Conservation (phyloP, 768 basidiomycete species). For the Lactarius evosmus region DNA sequence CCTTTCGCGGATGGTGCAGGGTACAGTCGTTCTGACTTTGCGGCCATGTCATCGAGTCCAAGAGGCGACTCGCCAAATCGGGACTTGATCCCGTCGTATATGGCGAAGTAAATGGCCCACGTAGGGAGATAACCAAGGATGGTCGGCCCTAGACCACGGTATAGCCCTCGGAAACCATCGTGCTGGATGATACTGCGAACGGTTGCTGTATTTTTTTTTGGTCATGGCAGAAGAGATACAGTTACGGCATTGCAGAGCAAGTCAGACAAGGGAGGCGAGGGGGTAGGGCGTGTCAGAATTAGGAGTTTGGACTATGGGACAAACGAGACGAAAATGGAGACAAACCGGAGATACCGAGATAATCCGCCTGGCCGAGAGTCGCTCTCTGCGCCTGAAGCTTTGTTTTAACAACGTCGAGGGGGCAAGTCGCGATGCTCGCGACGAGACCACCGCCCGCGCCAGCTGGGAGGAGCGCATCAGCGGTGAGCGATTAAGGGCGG, state of each 20-base stretch:
- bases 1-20: slow-evolving; percentile 84
- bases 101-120: slow-evolving; percentile 98
- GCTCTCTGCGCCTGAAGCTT: slow-evolving; percentile 91
- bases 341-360: slow-evolving; percentile 38
- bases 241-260: slow-evolving; percentile 3
- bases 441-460: slow-evolving; percentile 95
- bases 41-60: slow-evolving; percentile 33
- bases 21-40: slow-evolving; percentile 51
- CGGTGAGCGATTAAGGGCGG: slow-evolving; percentile 11
- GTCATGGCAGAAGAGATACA: background rate
- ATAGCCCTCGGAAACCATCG: slow-evolving; percentile 84
- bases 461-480: slow-evolving; percentile 44
- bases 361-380: slow-evolving; percentile 63
- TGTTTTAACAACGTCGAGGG: slow-evolving; percentile 97
- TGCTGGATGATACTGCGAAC: slow-evolving; percentile 52
- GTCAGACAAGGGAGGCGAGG: slow-evolving; percentile 17
- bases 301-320: slow-evolving; percentile 12
- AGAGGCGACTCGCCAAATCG: slow-evolving; percentile 67
- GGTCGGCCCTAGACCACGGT: slow-evolving; percentile 96
- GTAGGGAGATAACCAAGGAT: slow-evolving; percentile 96
- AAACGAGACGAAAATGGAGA: slow-evolving; percentile 13
- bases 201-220: slow-evolving; percentile 36
- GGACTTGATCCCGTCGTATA: slow-evolving; percentile 94
- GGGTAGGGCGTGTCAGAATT: slow-evolving; percentile 30
- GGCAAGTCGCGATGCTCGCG: slow-evolving; percentile 91